Conservation (phyloP, 495 filamentous ascomycete genomes). For the Penicillium macrosclerotiorum region DNA sequence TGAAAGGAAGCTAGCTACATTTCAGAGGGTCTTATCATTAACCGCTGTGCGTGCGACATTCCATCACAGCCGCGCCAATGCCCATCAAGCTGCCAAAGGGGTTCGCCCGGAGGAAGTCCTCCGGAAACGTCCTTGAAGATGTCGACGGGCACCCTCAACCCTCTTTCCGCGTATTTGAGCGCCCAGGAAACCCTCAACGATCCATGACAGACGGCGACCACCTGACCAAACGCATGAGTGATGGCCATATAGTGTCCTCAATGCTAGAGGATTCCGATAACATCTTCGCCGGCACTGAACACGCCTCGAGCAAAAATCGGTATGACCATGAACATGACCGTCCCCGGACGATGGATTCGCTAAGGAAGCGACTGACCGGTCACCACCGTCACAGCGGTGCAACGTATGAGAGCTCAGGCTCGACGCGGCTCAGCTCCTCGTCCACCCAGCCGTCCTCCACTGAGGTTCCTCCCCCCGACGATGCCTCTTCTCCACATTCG, state of each 20-base stretch:
- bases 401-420: constrained; percentile 61
- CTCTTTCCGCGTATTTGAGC: constrained; percentile 62
- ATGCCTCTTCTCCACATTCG: constrained; percentile 49
- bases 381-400: constrained; percentile 61
- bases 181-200: constrained; percentile 38
- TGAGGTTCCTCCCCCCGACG: constrained; percentile 56
- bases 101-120: constrained; percentile 66
- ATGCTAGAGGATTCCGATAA: constrained; percentile 56
- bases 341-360: constrained; percentile 17
- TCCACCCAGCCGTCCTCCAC: constrained; percentile 73
- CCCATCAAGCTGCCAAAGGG: constrained; percentile 68
- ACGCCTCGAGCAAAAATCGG: constrained; percentile 38
- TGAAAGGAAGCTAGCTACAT: constrained; percentile 7
- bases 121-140: constrained; percentile 62
- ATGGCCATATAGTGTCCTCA: constrained; percentile 36
- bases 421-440: constrained; percentile 65
- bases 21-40: not conserved
- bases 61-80: constrained; percentile 39
- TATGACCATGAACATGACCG: constrained; percentile 44
- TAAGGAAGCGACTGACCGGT: constrained; percentile 32
- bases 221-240: constrained; percentile 39
- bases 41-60: not conserved
- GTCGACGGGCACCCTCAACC: constrained; percentile 44
- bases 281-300: constrained; percentile 36
- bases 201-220: constrained; percentile 51